Evolutionary conservation across 2,329 filamentous ascomycete genomes (phyloP), one percentile per base, ranked within the genome.

Genomic region (Aureobasidium sp.): DNA sequence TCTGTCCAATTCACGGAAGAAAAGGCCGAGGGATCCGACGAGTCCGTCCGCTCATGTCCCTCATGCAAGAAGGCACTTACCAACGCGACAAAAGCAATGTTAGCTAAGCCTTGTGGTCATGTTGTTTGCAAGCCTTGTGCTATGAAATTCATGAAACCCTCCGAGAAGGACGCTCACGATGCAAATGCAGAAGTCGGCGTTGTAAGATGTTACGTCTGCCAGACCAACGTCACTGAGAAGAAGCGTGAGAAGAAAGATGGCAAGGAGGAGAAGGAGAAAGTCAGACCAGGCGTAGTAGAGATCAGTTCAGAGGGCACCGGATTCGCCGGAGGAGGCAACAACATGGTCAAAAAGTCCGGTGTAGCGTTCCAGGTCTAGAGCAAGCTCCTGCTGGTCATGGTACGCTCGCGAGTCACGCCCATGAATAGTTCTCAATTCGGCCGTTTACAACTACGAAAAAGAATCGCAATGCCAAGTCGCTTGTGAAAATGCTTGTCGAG

Each of bases 31-130:
- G 47, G 44, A 9, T 49, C 63, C 2, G 62, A 64, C 3, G 75
- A 79, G 69, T 71, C 74, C 0, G 70, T 75, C 5, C 74, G 82
- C 41, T 81, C 88, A 54, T 99, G 93, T 73, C 94, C 94, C 0
- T 87, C 88, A 49, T 99, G 93, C 75, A 85, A 88, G 66, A 96
- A 95, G 74, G 81, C 79, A 1, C 80, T 97, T 13, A 88, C 84
- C 50, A 97, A 97, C 71, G 82, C 89, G 3, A 89, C 89, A 3
- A 90, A 88, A 71, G 90, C 92, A 0, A 84, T 92, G 72, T 79
- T 97, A 57, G 86, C 90, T 2, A 92, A 90, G 72, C 89, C 90
- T 0, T 99, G 93, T 69, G 93, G 93, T 0, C 93, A 99, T 72
- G 91, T 97, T 0, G 75, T 97, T 27, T 99, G 93, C 74, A 87